Percentiles rank a stretch among this genome's conserved stretches.
phyloP scores from a whole-genome alignment of 164 flowering plant species.

The Liriodendron chinense region DNA sequence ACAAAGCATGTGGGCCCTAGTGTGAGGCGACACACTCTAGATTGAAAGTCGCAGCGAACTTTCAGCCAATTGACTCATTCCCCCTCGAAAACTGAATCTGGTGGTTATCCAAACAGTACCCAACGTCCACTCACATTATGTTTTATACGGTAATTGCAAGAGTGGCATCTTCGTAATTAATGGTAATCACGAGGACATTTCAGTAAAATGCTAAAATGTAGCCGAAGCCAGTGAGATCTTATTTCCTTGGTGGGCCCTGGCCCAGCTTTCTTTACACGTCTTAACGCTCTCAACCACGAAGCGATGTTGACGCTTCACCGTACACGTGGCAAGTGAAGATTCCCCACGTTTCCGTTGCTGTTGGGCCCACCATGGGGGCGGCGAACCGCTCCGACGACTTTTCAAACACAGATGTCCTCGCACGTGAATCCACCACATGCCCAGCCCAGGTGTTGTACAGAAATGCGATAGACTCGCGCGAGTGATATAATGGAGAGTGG shows the following conservation, averaged over 20 bases:
- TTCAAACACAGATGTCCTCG: not conserved
- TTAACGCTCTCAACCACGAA: not conserved
- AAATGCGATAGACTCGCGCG: too few species aligned
- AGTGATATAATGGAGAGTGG: too few species aligned
- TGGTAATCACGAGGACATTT: not conserved
- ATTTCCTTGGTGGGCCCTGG: not conserved
- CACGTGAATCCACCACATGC: too few species aligned
- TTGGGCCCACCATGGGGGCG: not conserved
- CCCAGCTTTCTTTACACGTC: not conserved
- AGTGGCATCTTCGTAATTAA: not conserved
- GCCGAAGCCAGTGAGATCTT: not conserved
- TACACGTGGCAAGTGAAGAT: not conserved
- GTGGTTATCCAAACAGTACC: too few species aligned
- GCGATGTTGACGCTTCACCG: constrained; percentile 1
- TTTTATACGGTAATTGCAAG: not conserved
- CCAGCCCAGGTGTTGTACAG: too few species aligned
- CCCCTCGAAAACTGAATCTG: too few species aligned
- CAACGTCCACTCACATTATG: too few species aligned
- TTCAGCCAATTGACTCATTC: too few species aligned
- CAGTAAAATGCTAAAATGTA: not conserved
- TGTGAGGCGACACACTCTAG: too few species aligned
- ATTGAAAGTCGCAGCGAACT: too few species aligned
- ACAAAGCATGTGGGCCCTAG: too few species aligned
- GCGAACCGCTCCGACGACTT: not conserved
- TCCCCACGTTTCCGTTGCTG: not conserved